These are phyloP conservation scores for Agaricus blazei DNA, from an alignment of 768 basidiomycete genomes.

Conservation along the genomic window DNA sequence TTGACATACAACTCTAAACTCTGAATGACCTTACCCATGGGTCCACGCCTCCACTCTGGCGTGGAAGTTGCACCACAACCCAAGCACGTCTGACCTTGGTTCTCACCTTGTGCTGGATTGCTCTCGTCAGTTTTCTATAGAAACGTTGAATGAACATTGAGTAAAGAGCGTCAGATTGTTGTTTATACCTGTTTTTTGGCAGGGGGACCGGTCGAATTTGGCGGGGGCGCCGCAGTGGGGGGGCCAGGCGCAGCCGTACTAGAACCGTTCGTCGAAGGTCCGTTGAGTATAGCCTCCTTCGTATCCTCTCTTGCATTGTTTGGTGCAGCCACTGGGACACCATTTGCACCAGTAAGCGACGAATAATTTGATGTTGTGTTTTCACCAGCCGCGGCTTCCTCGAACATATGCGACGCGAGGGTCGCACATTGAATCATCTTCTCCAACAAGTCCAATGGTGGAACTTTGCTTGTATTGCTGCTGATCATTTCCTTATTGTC, in stretches of 20 bases:
- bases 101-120: slow-evolving; percentile 6
- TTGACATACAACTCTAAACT: neutral
- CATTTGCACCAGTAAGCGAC: slow-evolving; percentile 12
- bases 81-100: slow-evolving; percentile 65
- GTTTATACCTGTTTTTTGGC: slow-evolving; percentile 3
- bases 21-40: slow-evolving; percentile 52
- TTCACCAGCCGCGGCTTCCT: slow-evolving; percentile 21
- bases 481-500: slow-evolving; percentile 19
- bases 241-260: slow-evolving; percentile 8
- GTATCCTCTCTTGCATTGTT: slow-evolving; percentile 5
- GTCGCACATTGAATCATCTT: slow-evolving; percentile 39
- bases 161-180: neutral
- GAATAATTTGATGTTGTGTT: slow-evolving; percentile 9
- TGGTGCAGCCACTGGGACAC: slow-evolving; percentile 4
- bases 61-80: slow-evolving; percentile 83
- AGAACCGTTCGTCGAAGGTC: neutral
- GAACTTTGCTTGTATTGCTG: slow-evolving; percentile 4
- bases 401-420: slow-evolving; percentile 41
- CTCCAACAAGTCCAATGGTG: slow-evolving; percentile 30
- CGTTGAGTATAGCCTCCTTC: slow-evolving; percentile 6
- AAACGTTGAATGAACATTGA: neutral
- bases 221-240: slow-evolving; percentile 7
- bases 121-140: slow-evolving; percentile 10
- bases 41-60: slow-evolving; percentile 83
- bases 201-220: slow-evolving; percentile 10